Conservation (phyloP, 768 basidiomycete species). For the Daedalea quercina region DNA sequence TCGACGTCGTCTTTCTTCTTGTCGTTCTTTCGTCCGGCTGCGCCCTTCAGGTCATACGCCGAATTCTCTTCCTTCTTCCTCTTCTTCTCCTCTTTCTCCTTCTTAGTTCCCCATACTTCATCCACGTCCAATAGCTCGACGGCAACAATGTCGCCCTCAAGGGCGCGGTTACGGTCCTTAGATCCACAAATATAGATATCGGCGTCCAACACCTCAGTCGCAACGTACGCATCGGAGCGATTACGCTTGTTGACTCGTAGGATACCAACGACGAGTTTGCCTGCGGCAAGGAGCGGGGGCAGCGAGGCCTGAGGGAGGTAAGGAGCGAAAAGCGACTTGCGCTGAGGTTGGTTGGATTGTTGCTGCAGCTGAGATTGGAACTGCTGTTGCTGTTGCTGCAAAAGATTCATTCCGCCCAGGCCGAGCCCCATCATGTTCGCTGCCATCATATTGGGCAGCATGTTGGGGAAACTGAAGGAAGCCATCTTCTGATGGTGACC, state of each 20-base stretch:
- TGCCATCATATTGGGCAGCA: constrained; percentile 96
- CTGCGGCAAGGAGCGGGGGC: constrained; percentile 92
- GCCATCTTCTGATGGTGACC: constrained; percentile 97
- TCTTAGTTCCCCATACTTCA: constrained; percentile 98
- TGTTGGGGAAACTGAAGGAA: constrained; percentile 96
- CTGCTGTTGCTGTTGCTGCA: constrained; percentile 91
- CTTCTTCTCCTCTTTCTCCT: constrained; percentile 99
- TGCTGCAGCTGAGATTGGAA: constrained; percentile 96
- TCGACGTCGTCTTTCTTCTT: constrained; percentile 99
- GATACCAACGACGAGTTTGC: constrained; percentile 96
- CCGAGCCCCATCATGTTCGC: constrained; percentile 93
- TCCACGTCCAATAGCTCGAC: constrained; percentile 97
- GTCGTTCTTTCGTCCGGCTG: constrained; percentile 81
- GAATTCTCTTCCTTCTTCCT: constrained; percentile 99
- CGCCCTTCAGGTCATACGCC: constrained; percentile 80
- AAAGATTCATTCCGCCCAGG: constrained; percentile 72
- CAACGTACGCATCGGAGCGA: constrained; percentile 96
- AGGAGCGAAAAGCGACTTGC: constrained; percentile 97
- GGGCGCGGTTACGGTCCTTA: constrained; percentile 95
- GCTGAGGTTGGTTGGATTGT: constrained; percentile 85
- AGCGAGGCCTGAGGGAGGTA: constrained; percentile 97
- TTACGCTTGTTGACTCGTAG: constrained; percentile 97
- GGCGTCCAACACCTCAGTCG: constrained; percentile 95
- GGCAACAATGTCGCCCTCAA: constrained; percentile 98
- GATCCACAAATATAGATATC: constrained; percentile 99